Base-by-base conservation (phyloP, 441 rosid species). In the Populus hybrid region DNA sequence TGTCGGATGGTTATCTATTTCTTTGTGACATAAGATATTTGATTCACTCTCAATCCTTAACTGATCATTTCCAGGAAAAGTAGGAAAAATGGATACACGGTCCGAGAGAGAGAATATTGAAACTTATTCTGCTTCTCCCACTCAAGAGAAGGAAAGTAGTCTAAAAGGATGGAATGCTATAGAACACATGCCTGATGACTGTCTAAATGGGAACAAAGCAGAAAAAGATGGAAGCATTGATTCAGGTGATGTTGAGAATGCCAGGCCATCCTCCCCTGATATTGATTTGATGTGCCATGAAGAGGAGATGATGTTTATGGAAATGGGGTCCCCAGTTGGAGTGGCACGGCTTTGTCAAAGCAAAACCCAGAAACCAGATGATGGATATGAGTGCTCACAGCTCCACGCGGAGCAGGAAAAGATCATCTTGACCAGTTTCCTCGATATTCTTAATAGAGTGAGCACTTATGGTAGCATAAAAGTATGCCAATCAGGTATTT, bases 391-490 rank as follows among this genome's bases (percentile, higher is more conserved):
- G n/a, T 53, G 20, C 81, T 86, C 86, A 73, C 86, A 81, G 81
- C 71, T 85, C 50, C 88, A 92, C 70, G 83, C 83, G 20, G 94
- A 90, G 80, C 93, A 93, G 82, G 97, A 91, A 84, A 88, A 83
- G 80, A 83, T 83, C 67, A 82, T 92, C 71, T 80, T 93, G 84
- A 87, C 87, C 68, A 78, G 75, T 73, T 91, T 92, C 77, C 86
- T 86, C 61, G 61, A 18, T 18, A 53, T 53, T 53, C 61, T 53
- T 53, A 53, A 53, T 53, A 53, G 2, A 53, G 61, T 53, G 61
- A 53, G 21, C 61, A 53, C 61, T 53, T 53, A 16, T 18, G 61
- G 61, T 53, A 53, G n/a, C 61, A 53, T 53, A 53, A 53, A 53
- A 18, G 61, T 18, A 4, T 16, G n/a, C 61, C 61, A 53, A 53